Percentiles rank a stretch among this genome's conserved stretches.
phyloP scores from a whole-genome alignment of 352 stramenopile species.

The Achlya hypogyna region DNA sequence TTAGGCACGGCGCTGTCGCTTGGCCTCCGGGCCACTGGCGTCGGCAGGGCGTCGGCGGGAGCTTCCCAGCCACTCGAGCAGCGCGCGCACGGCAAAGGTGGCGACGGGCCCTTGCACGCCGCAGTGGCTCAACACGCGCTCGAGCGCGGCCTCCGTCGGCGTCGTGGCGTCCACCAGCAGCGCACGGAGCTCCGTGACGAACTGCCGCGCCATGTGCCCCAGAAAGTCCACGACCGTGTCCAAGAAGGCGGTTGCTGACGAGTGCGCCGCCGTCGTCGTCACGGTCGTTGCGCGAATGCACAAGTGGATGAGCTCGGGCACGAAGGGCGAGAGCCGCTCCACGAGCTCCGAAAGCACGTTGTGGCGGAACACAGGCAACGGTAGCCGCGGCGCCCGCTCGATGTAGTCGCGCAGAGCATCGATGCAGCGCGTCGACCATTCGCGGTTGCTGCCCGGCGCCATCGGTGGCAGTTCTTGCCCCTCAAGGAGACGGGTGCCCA shows the following conservation, averaged over 20 bases:
- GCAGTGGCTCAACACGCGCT: slow-evolving; percentile 2
- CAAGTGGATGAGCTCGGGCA: slow-evolving; percentile 43
- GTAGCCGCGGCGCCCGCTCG: slow-evolving; percentile 26
- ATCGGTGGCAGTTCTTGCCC: slow-evolving; percentile 54
- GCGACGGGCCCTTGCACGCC: background rate
- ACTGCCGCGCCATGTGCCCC: slow-evolving; percentile 38
- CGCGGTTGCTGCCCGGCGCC: slow-evolving; percentile 39
- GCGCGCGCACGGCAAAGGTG: background rate
- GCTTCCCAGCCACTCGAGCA: background rate
- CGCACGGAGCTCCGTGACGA: slow-evolving; percentile 33
- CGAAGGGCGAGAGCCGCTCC: slow-evolving; percentile 41
- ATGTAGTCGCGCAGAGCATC: slow-evolving; percentile 40
- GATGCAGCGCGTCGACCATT: slow-evolving; percentile 42
- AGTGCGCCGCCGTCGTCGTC: slow-evolving; percentile 37
- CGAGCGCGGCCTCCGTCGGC: background rate
- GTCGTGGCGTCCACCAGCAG: slow-evolving; percentile 1
- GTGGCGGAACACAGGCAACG: slow-evolving; percentile 24
- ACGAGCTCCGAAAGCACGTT: slow-evolving; percentile 40
- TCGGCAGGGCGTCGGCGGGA: background rate
- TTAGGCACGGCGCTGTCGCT: background rate
- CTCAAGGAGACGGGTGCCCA: slow-evolving; percentile 50
- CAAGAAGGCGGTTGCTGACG: slow-evolving; percentile 24
- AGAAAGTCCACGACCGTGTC: slow-evolving; percentile 29
- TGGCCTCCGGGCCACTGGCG: background rate
- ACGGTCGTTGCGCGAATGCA: slow-evolving; percentile 53